Percentiles rank a stretch among this genome's conserved stretches.
phyloP scores from a whole-genome alignment of 805 yeast species.

The Millerozyma miso region DNA sequence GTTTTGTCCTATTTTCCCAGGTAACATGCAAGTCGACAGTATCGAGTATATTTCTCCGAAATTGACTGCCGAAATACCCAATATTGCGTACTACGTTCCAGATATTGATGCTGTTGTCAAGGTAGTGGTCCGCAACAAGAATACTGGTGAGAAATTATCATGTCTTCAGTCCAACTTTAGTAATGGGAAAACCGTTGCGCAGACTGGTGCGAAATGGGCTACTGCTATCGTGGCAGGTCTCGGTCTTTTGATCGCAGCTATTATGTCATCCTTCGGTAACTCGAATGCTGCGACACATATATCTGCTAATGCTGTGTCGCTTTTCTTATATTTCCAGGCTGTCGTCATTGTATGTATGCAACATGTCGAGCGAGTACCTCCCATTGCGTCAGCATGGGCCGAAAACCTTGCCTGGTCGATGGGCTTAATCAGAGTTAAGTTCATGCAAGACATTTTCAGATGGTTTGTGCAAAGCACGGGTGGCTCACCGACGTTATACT shows the following conservation, averaged over 20 bases:
- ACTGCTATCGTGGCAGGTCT: conserved; percentile 87
- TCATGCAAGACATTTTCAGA: conserved; percentile 81
- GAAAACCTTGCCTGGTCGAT: conserved; percentile 93
- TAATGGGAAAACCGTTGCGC: conserved; percentile 79
- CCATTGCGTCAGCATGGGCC: conserved; percentile 89
- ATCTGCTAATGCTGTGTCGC: conserved; percentile 79
- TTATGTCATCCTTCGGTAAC: conserved; percentile 80
- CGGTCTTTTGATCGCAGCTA: conserved; percentile 78
- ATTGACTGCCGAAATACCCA: conserved; percentile 63
- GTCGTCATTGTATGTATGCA: conserved; percentile 82
- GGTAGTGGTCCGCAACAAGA: conserved; percentile 42
- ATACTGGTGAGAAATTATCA: conserved; percentile 47
- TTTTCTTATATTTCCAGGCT: conserved; percentile 84
- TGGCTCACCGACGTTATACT: conserved; percentile 70
- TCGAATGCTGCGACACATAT: conserved; percentile 87
- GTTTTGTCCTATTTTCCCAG: conserved; percentile 86
- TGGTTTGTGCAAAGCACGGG: conserved; percentile 90
- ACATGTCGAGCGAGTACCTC: conserved; percentile 82
- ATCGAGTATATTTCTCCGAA: conserved; percentile 50
- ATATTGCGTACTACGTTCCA: conserved; percentile 81
- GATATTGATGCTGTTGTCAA: conserved; percentile 79
- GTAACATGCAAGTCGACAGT: conserved; percentile 71
- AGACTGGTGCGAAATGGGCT: conserved; percentile 84
- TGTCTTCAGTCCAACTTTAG: conserved; percentile 73
- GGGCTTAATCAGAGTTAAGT: conserved; percentile 74